These are phyloP conservation scores for Cyclostephanos tholiformis DNA, from an alignment of 108 stramenopile genomes.

Conservation along the genomic window DNA sequence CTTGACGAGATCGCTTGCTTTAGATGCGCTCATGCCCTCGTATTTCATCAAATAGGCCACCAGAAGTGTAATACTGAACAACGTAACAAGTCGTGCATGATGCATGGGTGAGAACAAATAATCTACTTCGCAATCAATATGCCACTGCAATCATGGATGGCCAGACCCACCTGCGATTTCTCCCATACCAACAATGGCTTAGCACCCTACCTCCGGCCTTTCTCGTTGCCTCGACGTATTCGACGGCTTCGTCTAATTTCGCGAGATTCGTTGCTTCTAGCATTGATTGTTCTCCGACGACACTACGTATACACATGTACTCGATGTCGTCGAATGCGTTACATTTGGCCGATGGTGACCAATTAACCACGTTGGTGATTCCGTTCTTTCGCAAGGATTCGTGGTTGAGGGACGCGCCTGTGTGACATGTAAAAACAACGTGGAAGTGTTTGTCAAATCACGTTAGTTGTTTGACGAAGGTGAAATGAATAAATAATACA, in stretches of 20 bases:
- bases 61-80: conserved; percentile 22
- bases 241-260: conserved; percentile 19
- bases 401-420: conserved; percentile 29
- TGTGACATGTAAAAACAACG: not conserved
- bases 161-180: conserved; percentile 19
- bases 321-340: conserved; percentile 26
- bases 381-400: conserved; percentile 4
- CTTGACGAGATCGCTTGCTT: conserved; percentile 22
- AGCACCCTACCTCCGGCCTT: conserved; percentile 19
- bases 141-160: not conserved
- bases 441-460: not conserved
- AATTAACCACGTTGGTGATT: conserved; percentile 34
- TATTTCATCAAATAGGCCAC: conserved; percentile 46
- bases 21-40: conserved; percentile 11
- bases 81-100: not conserved
- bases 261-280: not conserved
- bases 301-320: conserved; percentile 20
- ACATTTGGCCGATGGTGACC: conserved; percentile 17
- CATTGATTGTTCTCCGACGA: not conserved
- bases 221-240: conserved; percentile 26
- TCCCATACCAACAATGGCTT: conserved; percentile 41
- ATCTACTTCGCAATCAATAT: not conserved
- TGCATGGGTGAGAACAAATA: not conserved
- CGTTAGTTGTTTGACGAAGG: not conserved
- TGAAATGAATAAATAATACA: too few relatives aligned